A percentile compares a stretch with the other conserved stretches of the same genome.
Conservation (phyloP, 108 stramenopile species). For the Skeletonema tropicum region DNA sequence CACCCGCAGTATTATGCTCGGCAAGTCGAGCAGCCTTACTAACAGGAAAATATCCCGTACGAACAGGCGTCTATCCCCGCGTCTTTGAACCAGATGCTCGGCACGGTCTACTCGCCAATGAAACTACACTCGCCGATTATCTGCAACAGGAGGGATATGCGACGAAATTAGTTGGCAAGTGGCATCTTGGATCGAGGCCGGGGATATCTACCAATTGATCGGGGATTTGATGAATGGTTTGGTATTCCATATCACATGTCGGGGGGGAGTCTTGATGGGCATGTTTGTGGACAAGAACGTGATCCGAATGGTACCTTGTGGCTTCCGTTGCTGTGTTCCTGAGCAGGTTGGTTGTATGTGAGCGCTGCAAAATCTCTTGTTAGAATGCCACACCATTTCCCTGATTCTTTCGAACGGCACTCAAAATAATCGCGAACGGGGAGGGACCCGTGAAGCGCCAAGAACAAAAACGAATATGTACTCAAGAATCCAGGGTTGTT, state of each 20-base stretch:
- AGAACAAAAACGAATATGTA: no score
- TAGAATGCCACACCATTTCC: no score
- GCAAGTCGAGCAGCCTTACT: conserved; percentile 67
- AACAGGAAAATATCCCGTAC: conserved; percentile 70
- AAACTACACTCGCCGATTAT: conserved; percentile 66
- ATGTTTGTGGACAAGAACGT: conserved; percentile 42
- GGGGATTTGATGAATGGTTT: conserved; percentile 82
- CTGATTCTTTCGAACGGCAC: no score
- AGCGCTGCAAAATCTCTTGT: no score
- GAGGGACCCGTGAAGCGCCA: no score
- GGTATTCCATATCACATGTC: conserved; percentile 82
- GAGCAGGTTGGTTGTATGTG: no score
- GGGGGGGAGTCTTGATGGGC: conserved; percentile 66
- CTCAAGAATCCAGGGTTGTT: no score
- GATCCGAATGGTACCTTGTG: conserved; percentile 61
- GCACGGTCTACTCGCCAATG: conserved; percentile 60
- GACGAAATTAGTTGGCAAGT: conserved; percentile 80
- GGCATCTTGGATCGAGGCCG: conserved; percentile 74
- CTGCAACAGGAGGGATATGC: conserved; percentile 64
- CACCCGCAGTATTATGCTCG: conserved; percentile 67
- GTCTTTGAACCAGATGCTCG: conserved; percentile 65
- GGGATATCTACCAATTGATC: conserved; percentile 67
- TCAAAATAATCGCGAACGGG: no score
- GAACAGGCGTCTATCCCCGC: conserved; percentile 69
- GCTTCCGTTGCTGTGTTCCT: no score